Conservation (phyloP, 345 rosid genomes). For the Leavenworthia alabamica region DNA sequence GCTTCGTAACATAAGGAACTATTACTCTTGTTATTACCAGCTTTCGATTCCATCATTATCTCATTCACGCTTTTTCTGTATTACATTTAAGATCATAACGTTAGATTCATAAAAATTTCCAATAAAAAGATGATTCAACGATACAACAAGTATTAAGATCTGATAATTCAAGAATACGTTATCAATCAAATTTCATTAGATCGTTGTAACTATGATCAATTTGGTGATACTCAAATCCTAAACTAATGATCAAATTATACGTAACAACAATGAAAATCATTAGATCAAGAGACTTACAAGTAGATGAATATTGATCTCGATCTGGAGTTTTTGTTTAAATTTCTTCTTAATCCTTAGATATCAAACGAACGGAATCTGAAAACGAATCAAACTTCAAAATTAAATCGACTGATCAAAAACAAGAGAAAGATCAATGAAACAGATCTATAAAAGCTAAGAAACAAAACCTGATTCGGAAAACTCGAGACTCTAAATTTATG, state of each 20-base stretch:
- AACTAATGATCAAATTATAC: not conserved
- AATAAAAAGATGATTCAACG: no score
- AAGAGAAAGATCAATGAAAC: not conserved
- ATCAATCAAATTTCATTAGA: not conserved
- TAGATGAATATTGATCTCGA: not conserved
- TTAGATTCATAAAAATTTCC: no score
- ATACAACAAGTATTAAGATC: not conserved
- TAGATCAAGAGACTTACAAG: slow-evolving; percentile 12
- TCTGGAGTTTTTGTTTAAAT: not conserved
- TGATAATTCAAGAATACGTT: not conserved
- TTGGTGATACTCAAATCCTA: not conserved
- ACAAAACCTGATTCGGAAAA: slow-evolving; percentile 15
- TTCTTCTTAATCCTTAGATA: not conserved
- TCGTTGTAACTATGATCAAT: not conserved
- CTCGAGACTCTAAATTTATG: not conserved
- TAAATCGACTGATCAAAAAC: not conserved
- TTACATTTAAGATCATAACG: rapidly evolving
- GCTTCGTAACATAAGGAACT: slow-evolving; percentile 53
- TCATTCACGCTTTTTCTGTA: slow-evolving; percentile 52
- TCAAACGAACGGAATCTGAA: slow-evolving; percentile 17
- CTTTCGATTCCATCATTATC: slow-evolving; percentile 64
- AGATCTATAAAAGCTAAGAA: not conserved
- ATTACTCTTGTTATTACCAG: slow-evolving; percentile 48
- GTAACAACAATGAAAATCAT: not conserved
- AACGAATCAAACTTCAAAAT: slow-evolving; percentile 4